Evolutionary conservation across 2,329 filamentous ascomycete genomes (phyloP).

Genomic region (Pleurostoma richardsiae): DNA sequence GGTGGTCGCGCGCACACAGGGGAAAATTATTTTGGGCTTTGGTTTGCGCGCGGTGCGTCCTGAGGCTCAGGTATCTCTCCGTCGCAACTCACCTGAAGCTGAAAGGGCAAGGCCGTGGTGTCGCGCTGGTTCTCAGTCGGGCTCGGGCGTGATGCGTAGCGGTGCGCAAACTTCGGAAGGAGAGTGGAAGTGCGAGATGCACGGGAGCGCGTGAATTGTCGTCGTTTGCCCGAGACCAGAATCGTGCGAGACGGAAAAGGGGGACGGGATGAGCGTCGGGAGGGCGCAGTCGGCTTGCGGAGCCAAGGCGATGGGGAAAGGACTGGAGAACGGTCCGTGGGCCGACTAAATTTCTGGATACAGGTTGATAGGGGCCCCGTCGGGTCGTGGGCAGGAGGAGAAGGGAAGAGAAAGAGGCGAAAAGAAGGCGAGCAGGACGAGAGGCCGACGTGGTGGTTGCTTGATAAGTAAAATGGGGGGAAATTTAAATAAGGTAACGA

Average conservation of each 20-base stretch:
- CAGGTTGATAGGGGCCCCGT: background rate
- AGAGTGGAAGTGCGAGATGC: no score
- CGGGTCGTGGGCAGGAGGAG: background rate
- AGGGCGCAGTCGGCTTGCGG: no score
- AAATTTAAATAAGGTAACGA: constrained; percentile 4
- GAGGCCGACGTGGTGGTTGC: background rate
- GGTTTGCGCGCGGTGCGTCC: background rate
- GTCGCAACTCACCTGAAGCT: background rate
- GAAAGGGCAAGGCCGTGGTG: no score
- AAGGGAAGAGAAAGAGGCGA: background rate
- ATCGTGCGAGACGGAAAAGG: no score
- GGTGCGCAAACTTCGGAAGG: no score
- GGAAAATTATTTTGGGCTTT: background rate
- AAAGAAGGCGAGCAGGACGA: background rate
- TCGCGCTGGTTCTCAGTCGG: no score
- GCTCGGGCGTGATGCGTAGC: no score
- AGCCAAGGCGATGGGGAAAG: background rate
- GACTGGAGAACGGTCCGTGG: background rate
- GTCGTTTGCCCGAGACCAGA: no score
- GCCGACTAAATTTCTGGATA: background rate
- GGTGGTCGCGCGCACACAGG: background rate
- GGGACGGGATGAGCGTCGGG: no score
- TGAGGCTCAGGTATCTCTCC: background rate
- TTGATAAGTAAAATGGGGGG: constrained; percentile 1
- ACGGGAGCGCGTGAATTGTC: no score